Evolutionary conservation across 345 rosid genomes (phyloP).

Genomic region (Eutrema heterophyllum): DNA sequence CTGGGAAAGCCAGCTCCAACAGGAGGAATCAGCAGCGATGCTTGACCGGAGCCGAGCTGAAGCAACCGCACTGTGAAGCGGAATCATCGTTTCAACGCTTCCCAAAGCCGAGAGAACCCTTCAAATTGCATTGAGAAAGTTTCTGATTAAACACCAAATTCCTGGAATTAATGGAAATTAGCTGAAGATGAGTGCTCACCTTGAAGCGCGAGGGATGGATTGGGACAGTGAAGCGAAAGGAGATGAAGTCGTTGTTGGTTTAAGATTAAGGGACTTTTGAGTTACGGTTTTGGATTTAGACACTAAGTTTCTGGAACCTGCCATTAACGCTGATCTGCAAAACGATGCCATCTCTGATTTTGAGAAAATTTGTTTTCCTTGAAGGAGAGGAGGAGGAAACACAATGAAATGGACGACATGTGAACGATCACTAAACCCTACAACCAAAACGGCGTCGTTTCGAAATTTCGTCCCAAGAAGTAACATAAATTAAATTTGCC

Average conservation of each 20-base stretch:
- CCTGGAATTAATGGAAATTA: not conserved
- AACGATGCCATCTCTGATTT: slow-evolving; percentile 33
- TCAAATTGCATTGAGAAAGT: not conserved
- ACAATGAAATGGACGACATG: not conserved
- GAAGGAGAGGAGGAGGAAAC: not conserved
- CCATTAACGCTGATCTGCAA: slow-evolving; percentile 34
- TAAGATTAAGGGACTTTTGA: slow-evolving; percentile 25
- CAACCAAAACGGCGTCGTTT: not conserved
- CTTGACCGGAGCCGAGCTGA: slow-evolving; percentile 73
- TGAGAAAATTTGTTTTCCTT: not conserved
- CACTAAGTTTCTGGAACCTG: slow-evolving; percentile 27
- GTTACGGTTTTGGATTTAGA: slow-evolving; percentile 28
- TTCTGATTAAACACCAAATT: not conserved
- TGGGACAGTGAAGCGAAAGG: slow-evolving; percentile 40
- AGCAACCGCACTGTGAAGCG: slow-evolving; percentile 78
- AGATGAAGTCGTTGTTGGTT: slow-evolving; percentile 32
- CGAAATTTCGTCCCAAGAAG: too few species aligned
- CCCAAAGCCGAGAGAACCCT: slow-evolving; percentile 66
- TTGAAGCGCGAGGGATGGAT: slow-evolving; percentile 38
- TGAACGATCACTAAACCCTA: slow-evolving; percentile 25
- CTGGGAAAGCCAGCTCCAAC: slow-evolving; percentile 92
- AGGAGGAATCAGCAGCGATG: slow-evolving; percentile 78
- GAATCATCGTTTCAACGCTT: slow-evolving; percentile 67
- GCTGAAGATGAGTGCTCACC: slow-evolving; percentile 4
- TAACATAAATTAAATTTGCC: too few species aligned